Conservation (phyloP, 2,329 filamentous ascomycete genomes). For the Diaporthe capsici region DNA sequence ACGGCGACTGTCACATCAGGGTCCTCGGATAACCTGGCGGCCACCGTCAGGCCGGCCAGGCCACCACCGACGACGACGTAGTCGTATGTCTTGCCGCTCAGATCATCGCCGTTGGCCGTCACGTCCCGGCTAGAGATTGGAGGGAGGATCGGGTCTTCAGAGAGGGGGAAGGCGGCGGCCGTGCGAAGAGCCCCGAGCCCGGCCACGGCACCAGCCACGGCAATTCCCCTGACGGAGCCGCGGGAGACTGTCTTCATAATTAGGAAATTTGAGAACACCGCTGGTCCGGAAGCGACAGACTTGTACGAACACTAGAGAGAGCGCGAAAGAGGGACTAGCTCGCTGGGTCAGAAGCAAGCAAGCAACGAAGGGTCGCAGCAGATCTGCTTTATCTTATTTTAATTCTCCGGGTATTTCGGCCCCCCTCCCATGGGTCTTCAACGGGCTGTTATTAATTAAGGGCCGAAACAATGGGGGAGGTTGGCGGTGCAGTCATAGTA, state of each 20-base stretch:
- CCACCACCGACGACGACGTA: slow-evolving; percentile 40
- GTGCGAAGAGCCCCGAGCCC: slow-evolving; percentile 28
- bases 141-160: slow-evolving; percentile 16
- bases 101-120: slow-evolving; percentile 6
- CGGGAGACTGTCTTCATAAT: slow-evolving; percentile 25
- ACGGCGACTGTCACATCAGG: slow-evolving; percentile 41
- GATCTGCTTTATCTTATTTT: slow-evolving; percentile 22
- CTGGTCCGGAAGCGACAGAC: slow-evolving; percentile 30
- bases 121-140: slow-evolving; percentile 21
- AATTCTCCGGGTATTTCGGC: slow-evolving; percentile 9
- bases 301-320: slow-evolving; percentile 3
- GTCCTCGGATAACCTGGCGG: slow-evolving; percentile 48
- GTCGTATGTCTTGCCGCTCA: slow-evolving; percentile 37
- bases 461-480: slow-evolving; percentile 32
- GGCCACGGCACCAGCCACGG: slow-evolving; percentile 34
- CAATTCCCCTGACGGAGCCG: slow-evolving; percentile 28
- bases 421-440: neutral
- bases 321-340: slow-evolving; percentile 20
- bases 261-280: slow-evolving; percentile 2
- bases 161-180: slow-evolving; percentile 18
- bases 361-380: slow-evolving; percentile 14
- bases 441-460: slow-evolving; percentile 19
- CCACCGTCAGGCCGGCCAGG: slow-evolving; percentile 45
- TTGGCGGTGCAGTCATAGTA: slow-evolving; percentile 27
- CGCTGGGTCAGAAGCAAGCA: slow-evolving; percentile 1